Conservation (phyloP, 1,284 basidiomycete species). For the Anthracocystis walkeri region DNA sequence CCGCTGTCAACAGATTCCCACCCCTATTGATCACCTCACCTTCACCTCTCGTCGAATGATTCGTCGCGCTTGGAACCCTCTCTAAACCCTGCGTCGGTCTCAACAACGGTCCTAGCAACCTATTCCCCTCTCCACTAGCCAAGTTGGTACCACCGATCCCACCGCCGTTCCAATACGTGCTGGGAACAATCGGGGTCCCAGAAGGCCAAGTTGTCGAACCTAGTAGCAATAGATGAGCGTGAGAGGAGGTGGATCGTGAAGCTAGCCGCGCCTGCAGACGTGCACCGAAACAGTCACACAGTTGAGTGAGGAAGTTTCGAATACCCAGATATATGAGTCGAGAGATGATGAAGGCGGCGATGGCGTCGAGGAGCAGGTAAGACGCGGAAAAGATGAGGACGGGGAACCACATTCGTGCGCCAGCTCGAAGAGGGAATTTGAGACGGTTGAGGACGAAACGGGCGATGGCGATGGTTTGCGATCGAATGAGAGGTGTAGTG, state of each 20-base stretch:
- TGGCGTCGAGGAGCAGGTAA: conserved; percentile 43
- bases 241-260: conserved; percentile 4
- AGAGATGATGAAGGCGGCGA: conserved; percentile 36
- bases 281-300: conserved; percentile 30
- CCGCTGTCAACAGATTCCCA: conserved; percentile 5
- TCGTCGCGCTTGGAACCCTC: background rate
- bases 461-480: background rate
- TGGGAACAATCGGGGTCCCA: conserved; percentile 30
- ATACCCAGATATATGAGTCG: conserved; percentile 41
- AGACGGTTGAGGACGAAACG: background rate
- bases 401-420: conserved; percentile 34
- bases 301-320: conserved; percentile 12
- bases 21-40: background rate
- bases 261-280: conserved; percentile 28
- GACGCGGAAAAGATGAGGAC: conserved; percentile 38
- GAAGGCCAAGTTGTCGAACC: conserved; percentile 31
- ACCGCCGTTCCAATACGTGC: conserved; percentile 43
- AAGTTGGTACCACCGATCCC: conserved; percentile 39
- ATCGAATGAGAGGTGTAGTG: background rate
- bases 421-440: background rate
- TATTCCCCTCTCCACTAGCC: conserved; percentile 5
- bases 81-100: conserved; percentile 5
- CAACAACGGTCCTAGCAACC: conserved; percentile 13
- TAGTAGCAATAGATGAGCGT: conserved; percentile 21
- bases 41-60: background rate